Evolutionary conservation across 1,139 yeast species (phyloP).

Genomic region (Nadsonia starkeyi-henricii): DNA sequence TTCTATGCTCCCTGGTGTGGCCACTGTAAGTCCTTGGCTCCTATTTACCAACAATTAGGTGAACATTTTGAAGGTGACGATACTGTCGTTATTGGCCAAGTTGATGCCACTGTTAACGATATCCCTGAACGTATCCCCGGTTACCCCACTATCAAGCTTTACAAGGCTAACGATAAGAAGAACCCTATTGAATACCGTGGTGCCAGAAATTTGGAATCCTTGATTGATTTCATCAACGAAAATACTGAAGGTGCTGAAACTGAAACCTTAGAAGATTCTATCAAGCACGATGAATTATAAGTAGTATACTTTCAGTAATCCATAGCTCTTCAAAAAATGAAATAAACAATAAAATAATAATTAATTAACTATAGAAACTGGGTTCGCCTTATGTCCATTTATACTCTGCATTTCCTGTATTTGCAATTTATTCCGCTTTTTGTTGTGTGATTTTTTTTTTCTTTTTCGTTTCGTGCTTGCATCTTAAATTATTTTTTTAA

Average conservation of each 20-base stretch:
- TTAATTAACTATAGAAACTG: too few species aligned
- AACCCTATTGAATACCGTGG: conserved; percentile 59
- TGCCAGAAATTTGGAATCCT: conserved; percentile 59
- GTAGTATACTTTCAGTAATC: neutral
- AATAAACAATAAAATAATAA: too few species aligned
- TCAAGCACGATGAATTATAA: conserved; percentile 12
- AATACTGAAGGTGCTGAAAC: conserved; percentile 13
- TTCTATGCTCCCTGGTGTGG: conserved; percentile 99
- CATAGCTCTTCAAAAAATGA: too few species aligned
- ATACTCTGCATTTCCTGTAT: too few species aligned
- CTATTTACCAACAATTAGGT: conserved; percentile 80
- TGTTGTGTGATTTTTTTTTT: too few species aligned
- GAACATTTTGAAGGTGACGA: conserved; percentile 31
- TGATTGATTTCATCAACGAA: conserved; percentile 56
- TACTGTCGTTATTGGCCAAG: conserved; percentile 34
- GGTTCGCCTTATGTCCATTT: too few species aligned
- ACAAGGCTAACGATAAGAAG: conserved; percentile 80
- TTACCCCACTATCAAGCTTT: conserved; percentile 84
- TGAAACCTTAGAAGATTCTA: conserved; percentile 1
- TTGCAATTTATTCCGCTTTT: too few species aligned
- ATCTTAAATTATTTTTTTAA: too few species aligned
- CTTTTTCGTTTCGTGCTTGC: too few species aligned
- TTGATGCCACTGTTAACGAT: conserved; percentile 28
- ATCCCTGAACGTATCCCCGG: conserved; percentile 28
- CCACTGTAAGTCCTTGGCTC: conserved; percentile 93